Percentiles rank a stretch among this genome's conserved stretches.
Conservation (phyloP, 2,329 filamentous ascomycete species). For the Talaromyces amestolkiae region DNA sequence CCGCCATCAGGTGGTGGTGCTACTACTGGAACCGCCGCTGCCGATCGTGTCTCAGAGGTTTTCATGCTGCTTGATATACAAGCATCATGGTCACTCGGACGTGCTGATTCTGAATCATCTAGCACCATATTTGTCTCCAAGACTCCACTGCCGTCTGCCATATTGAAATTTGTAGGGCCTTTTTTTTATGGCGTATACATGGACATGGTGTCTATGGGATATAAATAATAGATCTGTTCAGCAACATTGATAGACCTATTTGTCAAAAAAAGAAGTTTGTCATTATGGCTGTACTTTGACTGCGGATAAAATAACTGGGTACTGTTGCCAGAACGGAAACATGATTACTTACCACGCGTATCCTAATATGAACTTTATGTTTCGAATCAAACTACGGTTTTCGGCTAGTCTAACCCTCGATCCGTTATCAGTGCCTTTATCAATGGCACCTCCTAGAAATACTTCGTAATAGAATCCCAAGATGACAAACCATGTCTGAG, state of each 20-base stretch:
- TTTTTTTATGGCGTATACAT: background rate
- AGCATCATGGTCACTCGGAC: background rate
- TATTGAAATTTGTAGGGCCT: background rate
- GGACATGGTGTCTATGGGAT: no score
- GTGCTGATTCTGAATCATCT: background rate
- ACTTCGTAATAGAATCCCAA: no score
- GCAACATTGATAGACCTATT: background rate
- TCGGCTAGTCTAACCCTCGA: background rate
- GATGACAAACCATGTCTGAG: no score
- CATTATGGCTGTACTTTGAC: background rate
- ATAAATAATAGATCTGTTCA: background rate
- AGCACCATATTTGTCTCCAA: background rate
- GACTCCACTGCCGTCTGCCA: background rate
- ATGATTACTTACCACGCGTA: background rate
- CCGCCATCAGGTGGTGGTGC: slow-evolving; percentile 26
- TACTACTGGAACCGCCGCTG: background rate
- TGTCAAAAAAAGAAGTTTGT: background rate
- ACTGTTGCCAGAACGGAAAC: no score
- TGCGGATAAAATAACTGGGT: background rate
- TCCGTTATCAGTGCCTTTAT: no score
- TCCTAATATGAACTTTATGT: background rate
- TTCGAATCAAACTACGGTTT: background rate
- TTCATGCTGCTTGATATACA: background rate
- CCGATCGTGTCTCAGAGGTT: background rate
- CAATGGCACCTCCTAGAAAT: no score